Base-by-base conservation (phyloP, 164 flowering plant species). In the Magnolia changhungtana region DNA sequence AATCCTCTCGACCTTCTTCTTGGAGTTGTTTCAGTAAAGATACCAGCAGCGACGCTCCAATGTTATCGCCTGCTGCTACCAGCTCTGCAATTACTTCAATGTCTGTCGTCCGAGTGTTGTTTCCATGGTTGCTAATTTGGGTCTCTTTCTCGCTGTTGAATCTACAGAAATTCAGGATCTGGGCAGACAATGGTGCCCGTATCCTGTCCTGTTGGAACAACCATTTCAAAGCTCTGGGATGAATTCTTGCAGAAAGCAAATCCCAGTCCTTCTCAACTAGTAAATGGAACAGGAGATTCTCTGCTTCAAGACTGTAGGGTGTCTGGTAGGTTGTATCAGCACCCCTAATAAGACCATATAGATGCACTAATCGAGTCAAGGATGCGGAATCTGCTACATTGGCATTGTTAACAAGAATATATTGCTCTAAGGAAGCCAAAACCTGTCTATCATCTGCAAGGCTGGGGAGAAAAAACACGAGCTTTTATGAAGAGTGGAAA, bases 141-240 rank as follows among this genome's bases (percentile, higher is more conserved):
- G 55, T 67, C 58, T 82, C 81, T 63, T 37, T 71, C 24, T 83
- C 76, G 70, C 66, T 67, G 75, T 73, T 82, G 70, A 70, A 77
- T 81, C 83, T 80, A 82, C 91, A 90, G 76, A 90, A 82, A 74
- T 86, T 89, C 74, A 91, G 79, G 72, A 96, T 82, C 77, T 91
- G 94, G 75, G 78, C 27, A 75, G 90, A 85, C 83, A 96, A 78
- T n/a, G 84, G 72, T 63, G 77, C 74, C 74, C 78, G 75, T 75
- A 94, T 85, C 72, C 83, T 86, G 55, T 92, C 97, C 84, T 94
- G 98, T 79, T 91, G 92, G 81, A 96, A 92, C 83, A 96, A 77
- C 99, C 99, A 96, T 79, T 81, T 90, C 67, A 96, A 69, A 27
- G 97, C 87, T 67, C 75, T 72, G 13, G 76, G 72, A 82, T 94